phyloP scores from a whole-genome alignment of 192 early-diverging fungal species.

The Entophlyctis helioformis region DNA sequence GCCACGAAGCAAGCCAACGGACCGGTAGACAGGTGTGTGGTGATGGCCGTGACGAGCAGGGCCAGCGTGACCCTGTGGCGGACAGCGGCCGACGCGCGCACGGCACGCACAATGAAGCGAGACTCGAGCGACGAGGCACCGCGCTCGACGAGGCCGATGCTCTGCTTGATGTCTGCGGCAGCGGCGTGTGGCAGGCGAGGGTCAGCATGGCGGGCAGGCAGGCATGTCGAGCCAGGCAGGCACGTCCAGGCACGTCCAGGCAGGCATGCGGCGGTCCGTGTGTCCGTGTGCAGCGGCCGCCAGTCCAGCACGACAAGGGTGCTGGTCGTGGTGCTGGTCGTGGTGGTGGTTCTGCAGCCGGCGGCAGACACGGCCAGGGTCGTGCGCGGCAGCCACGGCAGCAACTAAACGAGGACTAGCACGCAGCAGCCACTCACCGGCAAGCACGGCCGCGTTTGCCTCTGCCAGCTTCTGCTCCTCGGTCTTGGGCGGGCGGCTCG shows the following conservation, averaged over 20 bases:
- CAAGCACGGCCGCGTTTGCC: conserved; percentile 2
- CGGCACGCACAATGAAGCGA: conserved; percentile 83
- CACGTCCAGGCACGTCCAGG: no score
- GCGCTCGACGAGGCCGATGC: conserved; percentile 69
- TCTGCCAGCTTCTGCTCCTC: conserved; percentile 14
- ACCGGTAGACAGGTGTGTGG: conserved; percentile 16
- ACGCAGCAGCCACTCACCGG: conserved; percentile 4
- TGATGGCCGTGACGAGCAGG: conserved; percentile 41
- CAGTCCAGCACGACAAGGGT: no score
- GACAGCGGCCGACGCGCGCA: conserved; percentile 68
- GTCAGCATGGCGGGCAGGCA: no score
- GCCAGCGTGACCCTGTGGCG: conserved; percentile 64
- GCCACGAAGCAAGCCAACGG: no score
- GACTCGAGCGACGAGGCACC: conserved; percentile 74
- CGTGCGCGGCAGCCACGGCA: neutral
- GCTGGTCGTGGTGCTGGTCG: no score
- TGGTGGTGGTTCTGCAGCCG: neutral
- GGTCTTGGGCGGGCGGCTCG: no score
- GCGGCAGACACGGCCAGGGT: neutral
- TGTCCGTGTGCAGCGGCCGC: no score
- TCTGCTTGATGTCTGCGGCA: conserved; percentile 70
- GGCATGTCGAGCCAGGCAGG: no score
- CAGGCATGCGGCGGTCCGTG: no score
- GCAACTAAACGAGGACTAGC: neutral
- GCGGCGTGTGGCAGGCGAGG: no score